Evolutionary conservation across 768 basidiomycete species (phyloP).

Genomic region (Mycena metata): DNA sequence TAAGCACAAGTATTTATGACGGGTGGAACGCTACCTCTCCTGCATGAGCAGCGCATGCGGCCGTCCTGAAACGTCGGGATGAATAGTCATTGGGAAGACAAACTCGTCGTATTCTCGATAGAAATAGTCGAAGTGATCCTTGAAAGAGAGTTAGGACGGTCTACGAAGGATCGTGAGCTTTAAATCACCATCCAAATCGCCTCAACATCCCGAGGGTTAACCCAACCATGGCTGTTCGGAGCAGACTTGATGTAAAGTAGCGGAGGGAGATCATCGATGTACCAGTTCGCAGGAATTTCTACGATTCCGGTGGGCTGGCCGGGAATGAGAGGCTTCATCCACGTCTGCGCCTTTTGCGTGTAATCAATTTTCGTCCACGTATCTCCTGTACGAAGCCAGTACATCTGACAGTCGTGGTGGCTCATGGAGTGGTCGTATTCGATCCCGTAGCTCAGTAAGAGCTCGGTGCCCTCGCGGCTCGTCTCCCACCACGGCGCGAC

Average conservation of each 20-base stretch:
- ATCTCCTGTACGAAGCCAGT: constrained; percentile 77
- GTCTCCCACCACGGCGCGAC: constrained; percentile 89
- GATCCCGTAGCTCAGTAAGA: constrained; percentile 79
- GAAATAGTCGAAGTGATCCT: constrained; percentile 31
- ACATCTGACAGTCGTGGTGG: constrained; percentile 68
- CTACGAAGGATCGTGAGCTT: neutral
- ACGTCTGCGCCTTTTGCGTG: constrained; percentile 64
- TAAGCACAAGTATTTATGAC: neutral
- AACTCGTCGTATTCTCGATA: constrained; percentile 72
- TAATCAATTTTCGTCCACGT: constrained; percentile 83
- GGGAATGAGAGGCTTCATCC: constrained; percentile 81
- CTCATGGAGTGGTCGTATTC: constrained; percentile 67
- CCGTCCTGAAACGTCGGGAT: constrained; percentile 76
- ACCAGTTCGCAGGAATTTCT: constrained; percentile 81
- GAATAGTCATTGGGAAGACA: constrained; percentile 83
- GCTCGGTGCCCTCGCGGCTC: constrained; percentile 72
- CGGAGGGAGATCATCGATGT: constrained; percentile 80
- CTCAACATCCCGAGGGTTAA: constrained; percentile 75
- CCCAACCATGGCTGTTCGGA: constrained; percentile 79
- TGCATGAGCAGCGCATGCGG: constrained; percentile 84
- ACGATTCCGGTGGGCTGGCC: constrained; percentile 74
- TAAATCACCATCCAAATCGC: constrained; percentile 74
- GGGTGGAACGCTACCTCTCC: constrained; percentile 49
- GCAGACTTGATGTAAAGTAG: constrained; percentile 83
- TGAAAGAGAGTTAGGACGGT: neutral